These are phyloP conservation scores for Aspergillus sojae DNA, from an alignment of 2,329 filamentous ascomycete genomes.

Conservation along the genomic window DNA sequence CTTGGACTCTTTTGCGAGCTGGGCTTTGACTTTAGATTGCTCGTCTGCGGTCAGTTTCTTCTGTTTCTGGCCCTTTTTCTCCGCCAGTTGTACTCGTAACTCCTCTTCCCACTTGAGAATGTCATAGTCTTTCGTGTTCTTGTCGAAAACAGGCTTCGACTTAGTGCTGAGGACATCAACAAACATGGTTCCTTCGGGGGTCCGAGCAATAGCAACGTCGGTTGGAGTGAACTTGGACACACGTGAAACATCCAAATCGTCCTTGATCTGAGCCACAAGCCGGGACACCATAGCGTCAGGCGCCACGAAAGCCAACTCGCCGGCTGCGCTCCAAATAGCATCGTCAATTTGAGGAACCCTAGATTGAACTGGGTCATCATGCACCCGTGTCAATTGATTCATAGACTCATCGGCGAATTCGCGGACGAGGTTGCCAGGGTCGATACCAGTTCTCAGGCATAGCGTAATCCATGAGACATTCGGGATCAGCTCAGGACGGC, in stretches of 20 bases:
- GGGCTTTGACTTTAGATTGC: constrained; percentile 84
- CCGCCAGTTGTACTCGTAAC: constrained; percentile 79
- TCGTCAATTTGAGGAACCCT: constrained; percentile 49
- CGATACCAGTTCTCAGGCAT: constrained; percentile 75
- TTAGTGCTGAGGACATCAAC: constrained; percentile 91
- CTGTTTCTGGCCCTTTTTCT: constrained; percentile 81
- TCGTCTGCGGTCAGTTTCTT: constrained; percentile 92
- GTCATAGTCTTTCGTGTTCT: constrained; percentile 93
- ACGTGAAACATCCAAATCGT: constrained; percentile 72
- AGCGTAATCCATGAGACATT: constrained; percentile 85
- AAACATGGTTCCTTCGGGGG: constrained; percentile 83
- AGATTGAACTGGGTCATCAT: constrained; percentile 48
- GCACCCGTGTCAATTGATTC: constrained; percentile 62
- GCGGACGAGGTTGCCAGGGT: constrained; percentile 77
- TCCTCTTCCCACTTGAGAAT: constrained; percentile 98
- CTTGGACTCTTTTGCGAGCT: constrained; percentile 80
- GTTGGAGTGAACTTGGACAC: constrained; percentile 76
- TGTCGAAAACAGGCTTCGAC: constrained; percentile 70
- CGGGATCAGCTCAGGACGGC: constrained; percentile 75
- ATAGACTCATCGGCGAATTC: constrained; percentile 67
- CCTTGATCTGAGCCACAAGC: constrained; percentile 72
- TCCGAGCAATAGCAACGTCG: constrained; percentile 90
- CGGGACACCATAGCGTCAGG: constrained; percentile 77
- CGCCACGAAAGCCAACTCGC: constrained; percentile 90
- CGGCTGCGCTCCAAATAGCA: constrained; percentile 81